Evolutionary conservation across 257 asterid genomes (phyloP).

Genomic region (Mentha longifolia): DNA sequence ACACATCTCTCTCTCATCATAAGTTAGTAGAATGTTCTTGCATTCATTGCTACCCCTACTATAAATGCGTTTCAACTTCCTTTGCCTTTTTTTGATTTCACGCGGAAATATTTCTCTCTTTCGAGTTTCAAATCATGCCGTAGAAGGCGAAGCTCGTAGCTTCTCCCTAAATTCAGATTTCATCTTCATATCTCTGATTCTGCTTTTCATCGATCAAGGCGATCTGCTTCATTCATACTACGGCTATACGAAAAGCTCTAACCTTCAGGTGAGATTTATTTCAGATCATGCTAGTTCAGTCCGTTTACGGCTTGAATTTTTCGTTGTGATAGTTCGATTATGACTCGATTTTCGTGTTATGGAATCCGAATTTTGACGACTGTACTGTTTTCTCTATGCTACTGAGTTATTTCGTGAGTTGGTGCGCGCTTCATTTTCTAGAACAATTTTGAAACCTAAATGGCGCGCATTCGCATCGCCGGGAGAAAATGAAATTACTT

Average conservation of each 20-base stretch:
- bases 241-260: conserved; percentile 5
- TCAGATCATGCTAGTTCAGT: conserved; percentile 8
- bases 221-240: conserved; percentile 25
- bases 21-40: background rate
- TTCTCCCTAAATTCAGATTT: conserved; percentile 19
- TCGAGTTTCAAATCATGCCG: conserved; percentile 26
- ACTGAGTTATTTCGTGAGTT: background rate
- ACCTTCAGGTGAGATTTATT: conserved; percentile 30
- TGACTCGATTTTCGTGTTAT: conserved; percentile 11
- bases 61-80: conserved; percentile 13
- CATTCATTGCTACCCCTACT: background rate
- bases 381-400: background rate
- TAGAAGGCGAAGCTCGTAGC: conserved; percentile 24
- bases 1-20: too few species aligned
- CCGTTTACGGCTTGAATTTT: conserved; percentile 24
- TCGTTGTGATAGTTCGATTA: background rate
- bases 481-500: conserved; percentile 1
- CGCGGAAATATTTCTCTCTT: background rate
- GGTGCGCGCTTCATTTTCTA: background rate
- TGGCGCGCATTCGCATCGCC: conserved; percentile 31
- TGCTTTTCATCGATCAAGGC: conserved; percentile 20
- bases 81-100: background rate
- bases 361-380: conserved; percentile 6
- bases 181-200: conserved; percentile 32
- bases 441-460: conserved; percentile 31